A percentile compares a stretch with the other conserved stretches of the same genome.
These are phyloP conservation scores for Conringia planisiliqua DNA, from an alignment of 345 rosid species.

Conservation along the genomic window DNA sequence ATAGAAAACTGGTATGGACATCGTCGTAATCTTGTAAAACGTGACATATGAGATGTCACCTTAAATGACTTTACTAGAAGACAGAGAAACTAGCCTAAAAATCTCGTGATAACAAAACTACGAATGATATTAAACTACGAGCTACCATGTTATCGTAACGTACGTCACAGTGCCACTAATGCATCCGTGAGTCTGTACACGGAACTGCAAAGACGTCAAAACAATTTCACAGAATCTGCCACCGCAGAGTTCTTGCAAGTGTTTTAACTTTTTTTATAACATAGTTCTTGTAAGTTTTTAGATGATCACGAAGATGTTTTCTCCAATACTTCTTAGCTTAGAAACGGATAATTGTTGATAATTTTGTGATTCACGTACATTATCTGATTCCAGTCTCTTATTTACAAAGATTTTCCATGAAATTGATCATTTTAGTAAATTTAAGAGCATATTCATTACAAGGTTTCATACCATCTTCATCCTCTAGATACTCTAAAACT, in stretches of 20 bases:
- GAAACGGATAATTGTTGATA: not conserved
- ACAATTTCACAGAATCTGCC: not conserved
- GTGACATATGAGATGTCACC: too few relatives aligned
- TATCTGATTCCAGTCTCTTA: not conserved
- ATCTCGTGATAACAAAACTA: too few relatives aligned
- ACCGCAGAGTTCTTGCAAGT: not conserved
- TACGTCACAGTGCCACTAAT: not conserved
- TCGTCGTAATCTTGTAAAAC: too few relatives aligned
- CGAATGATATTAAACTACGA: not conserved
- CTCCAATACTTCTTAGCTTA: not conserved
- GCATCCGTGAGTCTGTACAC: not conserved
- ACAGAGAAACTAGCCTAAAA: too few relatives aligned
- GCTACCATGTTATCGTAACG: not conserved
- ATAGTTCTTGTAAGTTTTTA: not conserved
- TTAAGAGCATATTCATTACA: too few relatives aligned
- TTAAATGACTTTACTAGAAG: too few relatives aligned
- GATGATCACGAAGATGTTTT: not conserved
- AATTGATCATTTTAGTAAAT: not conserved
- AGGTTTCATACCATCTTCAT: too few relatives aligned
- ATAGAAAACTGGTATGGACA: too few relatives aligned
- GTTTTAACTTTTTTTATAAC: too few relatives aligned
- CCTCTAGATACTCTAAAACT: too few relatives aligned
- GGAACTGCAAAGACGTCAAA: not conserved
- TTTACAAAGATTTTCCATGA: not conserved
- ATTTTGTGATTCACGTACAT: not conserved